phyloP scores from a whole-genome alignment of 768 basidiomycete species.

The Gyrodon lividus region DNA sequence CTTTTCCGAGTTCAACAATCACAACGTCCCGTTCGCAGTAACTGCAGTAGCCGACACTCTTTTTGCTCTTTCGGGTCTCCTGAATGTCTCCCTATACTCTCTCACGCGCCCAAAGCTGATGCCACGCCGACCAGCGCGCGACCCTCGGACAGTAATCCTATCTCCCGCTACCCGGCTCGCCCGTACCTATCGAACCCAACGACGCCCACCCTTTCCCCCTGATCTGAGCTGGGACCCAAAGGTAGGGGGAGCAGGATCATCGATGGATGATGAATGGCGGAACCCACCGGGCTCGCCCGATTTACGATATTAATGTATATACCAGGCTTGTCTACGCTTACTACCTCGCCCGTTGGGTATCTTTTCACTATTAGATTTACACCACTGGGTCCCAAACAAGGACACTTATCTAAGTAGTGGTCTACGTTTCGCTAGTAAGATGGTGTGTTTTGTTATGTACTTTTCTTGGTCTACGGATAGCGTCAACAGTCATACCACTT shows the following conservation, averaged over 20 bases:
- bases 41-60: conserved; percentile 40
- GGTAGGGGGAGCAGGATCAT: not conserved
- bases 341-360: too few species aligned
- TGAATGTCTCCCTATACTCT: conserved; percentile 42
- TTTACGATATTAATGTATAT: not conserved
- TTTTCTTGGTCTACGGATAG: not conserved
- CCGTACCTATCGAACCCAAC: not conserved
- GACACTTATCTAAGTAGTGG: not conserved
- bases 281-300: not conserved
- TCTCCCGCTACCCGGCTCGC: not conserved
- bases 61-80: conserved; percentile 44
- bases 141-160: not conserved
- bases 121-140: conserved; percentile 18
- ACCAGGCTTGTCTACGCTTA: too few species aligned
- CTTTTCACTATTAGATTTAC: too few species aligned
- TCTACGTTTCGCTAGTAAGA: not conserved
- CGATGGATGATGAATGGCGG: not conserved
- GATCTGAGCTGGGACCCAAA: not conserved
- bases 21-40: conserved; percentile 33
- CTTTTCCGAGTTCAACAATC: conserved; percentile 35
- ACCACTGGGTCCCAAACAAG: too few species aligned
- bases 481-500: too few species aligned
- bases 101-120: conserved; percentile 41
- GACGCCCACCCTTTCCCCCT: not conserved
- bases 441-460: not conserved